Base-by-base conservation (phyloP, 306 rosid species). In the Acacia acuminata region DNA sequence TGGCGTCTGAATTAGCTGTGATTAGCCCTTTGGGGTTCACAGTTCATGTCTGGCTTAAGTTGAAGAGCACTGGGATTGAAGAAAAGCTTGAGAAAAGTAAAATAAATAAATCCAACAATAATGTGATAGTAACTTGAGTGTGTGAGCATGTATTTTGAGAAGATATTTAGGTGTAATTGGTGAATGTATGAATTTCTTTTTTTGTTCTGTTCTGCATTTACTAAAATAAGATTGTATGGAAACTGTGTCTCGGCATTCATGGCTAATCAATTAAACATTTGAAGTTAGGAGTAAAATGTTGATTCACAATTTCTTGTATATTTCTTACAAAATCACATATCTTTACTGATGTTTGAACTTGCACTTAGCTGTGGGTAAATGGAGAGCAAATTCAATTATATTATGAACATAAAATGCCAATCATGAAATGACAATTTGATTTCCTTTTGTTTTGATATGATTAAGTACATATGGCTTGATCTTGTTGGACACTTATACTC, bases 401-500 rank as follows among this genome's bases (percentile, higher is more conserved):
- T 10, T 78, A 17, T 11, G 47, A 30, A 60, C 63, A 30, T 25
- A 40, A 30, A 44, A 55, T 64, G 65, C 45, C 3, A 42, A 74
- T 78, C 45, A 16, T 65, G 63, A 66, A 69, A 60, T 67, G 69
- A 27, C 22, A 27, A 24, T 36, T 45, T 73, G 8, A 13, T 64
- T 55, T 44, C 56, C 77, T 80, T 3, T 77, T 67, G 75, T 84
- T 81, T 81, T 24, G 20, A 74, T 20, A 38, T 76, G 36, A 14
- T 45, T 51, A 60, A 58, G 61, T 71, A 14, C 17, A 17, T 67
- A 63, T 10, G 15, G 70, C 24, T 82, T n/a, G 55, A 79, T 75
- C 71, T 87, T 80, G 73, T 75, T 78, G 85, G 90, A 56, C 90
- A 81, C 92, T 92, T 94, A 90, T 92, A 81, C 84, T 84, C 90